Percentiles rank a stretch among this genome's conserved stretches.
These are phyloP conservation scores for Porcisia deanei DNA, from an alignment of 208 protist species.

Conservation along the genomic window DNA sequence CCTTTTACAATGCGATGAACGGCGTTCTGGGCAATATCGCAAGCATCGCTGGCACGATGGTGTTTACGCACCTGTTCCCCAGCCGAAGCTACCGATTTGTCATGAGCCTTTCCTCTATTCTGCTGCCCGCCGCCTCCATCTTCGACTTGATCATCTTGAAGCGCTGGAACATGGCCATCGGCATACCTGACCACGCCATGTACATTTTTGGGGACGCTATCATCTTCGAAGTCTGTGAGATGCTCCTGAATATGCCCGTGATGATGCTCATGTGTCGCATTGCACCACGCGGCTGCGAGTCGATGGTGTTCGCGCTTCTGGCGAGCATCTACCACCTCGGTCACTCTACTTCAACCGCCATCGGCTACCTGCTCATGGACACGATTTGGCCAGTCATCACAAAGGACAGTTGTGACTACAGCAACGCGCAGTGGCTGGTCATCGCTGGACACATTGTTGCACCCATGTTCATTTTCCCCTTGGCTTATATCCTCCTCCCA, in stretches of 20 bases:
- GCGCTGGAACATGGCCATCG: slow-evolving; percentile 64
- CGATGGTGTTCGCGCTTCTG: slow-evolving; percentile 77
- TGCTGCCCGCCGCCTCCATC: slow-evolving; percentile 50
- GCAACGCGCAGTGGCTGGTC: slow-evolving; percentile 27
- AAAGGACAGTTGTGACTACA: slow-evolving; percentile 62
- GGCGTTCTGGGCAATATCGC: slow-evolving; percentile 45
- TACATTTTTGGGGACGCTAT: slow-evolving; percentile 76
- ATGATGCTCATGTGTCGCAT: slow-evolving; percentile 80
- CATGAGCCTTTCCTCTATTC: slow-evolving; percentile 55
- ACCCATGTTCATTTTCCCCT: slow-evolving; percentile 35
- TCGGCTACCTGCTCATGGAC: slow-evolving; percentile 62
- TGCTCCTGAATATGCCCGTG: slow-evolving; percentile 75
- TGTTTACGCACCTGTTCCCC: slow-evolving; percentile 57
- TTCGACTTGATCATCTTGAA: slow-evolving; percentile 76
- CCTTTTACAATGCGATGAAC: slow-evolving; percentile 64
- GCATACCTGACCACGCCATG: slow-evolving; percentile 62
- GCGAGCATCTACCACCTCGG: slow-evolving; percentile 76
- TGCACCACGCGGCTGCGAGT: slow-evolving; percentile 81
- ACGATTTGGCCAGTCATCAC: slow-evolving; percentile 47
- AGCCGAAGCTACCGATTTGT: slow-evolving; percentile 51
- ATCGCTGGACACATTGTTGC: slow-evolving; percentile 21
- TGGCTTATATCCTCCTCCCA: slow-evolving; percentile 61
- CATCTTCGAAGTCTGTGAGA: slow-evolving; percentile 57
- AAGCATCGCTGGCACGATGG: slow-evolving; percentile 42
- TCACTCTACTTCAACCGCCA: slow-evolving; percentile 31